Base-by-base conservation (phyloP, 208 protist genomes). In the Naegleria lovaniensis region DNA sequence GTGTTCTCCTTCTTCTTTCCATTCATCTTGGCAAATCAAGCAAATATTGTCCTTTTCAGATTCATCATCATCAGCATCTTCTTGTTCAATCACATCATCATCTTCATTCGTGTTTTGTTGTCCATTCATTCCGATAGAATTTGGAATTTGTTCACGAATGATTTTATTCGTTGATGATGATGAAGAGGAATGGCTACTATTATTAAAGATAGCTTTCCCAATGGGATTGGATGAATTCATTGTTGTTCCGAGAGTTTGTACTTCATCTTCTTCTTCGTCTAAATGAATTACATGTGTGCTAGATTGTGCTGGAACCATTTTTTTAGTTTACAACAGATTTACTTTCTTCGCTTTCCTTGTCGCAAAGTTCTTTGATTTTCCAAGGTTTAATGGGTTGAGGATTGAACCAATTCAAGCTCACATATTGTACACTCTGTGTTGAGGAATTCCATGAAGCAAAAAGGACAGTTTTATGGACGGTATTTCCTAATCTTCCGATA, bases 401-500 rank as follows among this genome's bases (percentile, higher is more conserved):
- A 9, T 79, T 79, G 29, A 79, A 79, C 67, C 67, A 79, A 36
- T 79, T 36, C 25, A 79, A 36, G 9, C 6, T 79, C 36, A 79
- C 9, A 79, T 79, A 79, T 36, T 79, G 25, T 33, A 79, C 67
- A 36, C 5, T 25, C 7, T 36, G 5, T 11, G 16, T 36, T 9
- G 13, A 9, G 22, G 55, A 29, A 67, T 67, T 67, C 16, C 29
- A 79, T 29, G 41, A 58, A 22, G 85, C 85, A 39, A 40, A 88
- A 5, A 88, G 6, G 51, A 58, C 41, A 39, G 85, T 88, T 58
- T 88, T 88, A 29, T 88, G 85, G 13, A 58, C 39, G 7, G 7
- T 58, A 29, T 88, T 88, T 36, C 41, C n/a, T 38, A 88, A 19
- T 58, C 85, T 88, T 43, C 85, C 85, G 19, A 88, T 58, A 39